Evolutionary conservation across 805 yeast species (phyloP).

Genomic region (Metschnikowia bowlesiae): DNA sequence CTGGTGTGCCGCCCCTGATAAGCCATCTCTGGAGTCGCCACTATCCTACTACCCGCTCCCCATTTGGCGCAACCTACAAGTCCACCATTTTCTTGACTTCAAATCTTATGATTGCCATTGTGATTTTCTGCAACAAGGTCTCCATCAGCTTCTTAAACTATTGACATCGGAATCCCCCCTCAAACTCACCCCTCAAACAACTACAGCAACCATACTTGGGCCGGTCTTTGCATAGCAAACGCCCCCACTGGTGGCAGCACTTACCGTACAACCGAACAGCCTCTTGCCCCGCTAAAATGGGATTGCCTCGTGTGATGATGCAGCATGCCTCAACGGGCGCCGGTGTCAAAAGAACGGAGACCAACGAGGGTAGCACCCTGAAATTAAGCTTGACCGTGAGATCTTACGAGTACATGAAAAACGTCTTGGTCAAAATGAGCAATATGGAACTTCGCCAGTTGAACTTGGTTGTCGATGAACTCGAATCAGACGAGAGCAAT

Average conservation of each 20-base stretch:
- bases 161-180: conserved; percentile 13
- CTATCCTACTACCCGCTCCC: neutral
- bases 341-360: conserved; percentile 3
- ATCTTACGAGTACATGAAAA: conserved; percentile 2
- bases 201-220: neutral
- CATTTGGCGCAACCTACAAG: no score
- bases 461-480: conserved; percentile 10
- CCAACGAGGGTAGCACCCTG: neutral
- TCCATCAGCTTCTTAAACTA: conserved; percentile 19
- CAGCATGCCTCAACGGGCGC: neutral
- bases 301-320: conserved; percentile 2
- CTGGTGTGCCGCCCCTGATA: neutral
- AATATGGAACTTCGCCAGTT: conserved; percentile 7
- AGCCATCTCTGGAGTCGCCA: neutral
- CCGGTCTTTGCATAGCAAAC: neutral
- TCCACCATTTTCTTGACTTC: no score
- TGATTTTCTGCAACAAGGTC: conserved; percentile 16
- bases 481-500: neutral
- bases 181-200: neutral
- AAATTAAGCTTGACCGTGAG: conserved; percentile 4
- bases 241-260: neutral
- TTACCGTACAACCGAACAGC: neutral
- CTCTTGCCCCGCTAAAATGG: neutral
- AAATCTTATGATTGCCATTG: conserved; percentile 16
- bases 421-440: conserved; percentile 3